These are phyloP conservation scores for Litchi chinensis DNA, from an alignment of 345 rosid species.

Conservation along the genomic window DNA sequence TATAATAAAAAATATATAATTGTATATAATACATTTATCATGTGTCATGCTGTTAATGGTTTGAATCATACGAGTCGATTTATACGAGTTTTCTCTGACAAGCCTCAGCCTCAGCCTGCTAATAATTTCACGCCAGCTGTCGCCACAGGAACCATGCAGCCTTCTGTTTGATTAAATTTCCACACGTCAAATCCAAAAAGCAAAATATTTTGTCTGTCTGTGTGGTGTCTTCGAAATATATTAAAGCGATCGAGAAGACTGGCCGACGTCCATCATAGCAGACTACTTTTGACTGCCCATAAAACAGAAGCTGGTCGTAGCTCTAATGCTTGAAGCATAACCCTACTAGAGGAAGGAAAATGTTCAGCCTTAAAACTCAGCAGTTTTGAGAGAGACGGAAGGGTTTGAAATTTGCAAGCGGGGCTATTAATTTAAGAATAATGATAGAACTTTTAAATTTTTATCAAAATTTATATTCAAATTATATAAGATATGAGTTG, in stretches of 20 bases:
- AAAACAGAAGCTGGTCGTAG: not conserved
- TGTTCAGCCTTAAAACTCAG: too few species aligned
- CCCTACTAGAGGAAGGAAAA: not conserved
- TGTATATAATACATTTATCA: too few species aligned
- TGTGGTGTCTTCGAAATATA: not conserved
- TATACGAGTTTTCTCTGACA: constrained; percentile 3
- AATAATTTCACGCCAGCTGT: constrained; percentile 24
- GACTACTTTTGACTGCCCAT: not conserved
- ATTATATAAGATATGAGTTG: too few species aligned
- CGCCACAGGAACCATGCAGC: constrained; percentile 18
- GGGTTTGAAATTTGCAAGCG: not conserved
- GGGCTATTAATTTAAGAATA: too few species aligned
- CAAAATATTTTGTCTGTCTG: constrained; percentile 4
- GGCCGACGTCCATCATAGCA: not conserved
- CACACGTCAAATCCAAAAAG: constrained; percentile 4
- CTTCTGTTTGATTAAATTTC: not conserved
- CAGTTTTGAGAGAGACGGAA: not conserved
- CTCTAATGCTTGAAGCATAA: not conserved
- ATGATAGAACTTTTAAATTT: too few species aligned
- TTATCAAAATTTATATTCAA: too few species aligned
- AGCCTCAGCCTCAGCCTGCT: constrained; percentile 15
- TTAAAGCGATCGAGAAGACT: not conserved
- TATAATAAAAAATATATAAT: too few species aligned
- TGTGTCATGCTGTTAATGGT: too few species aligned
- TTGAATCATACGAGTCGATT: not conserved